A percentile compares a stretch with the other conserved stretches of the same genome.
phyloP scores from a whole-genome alignment of 2,329 filamentous ascomycete genomes.

The Cordyceps fumosorosea region DNA sequence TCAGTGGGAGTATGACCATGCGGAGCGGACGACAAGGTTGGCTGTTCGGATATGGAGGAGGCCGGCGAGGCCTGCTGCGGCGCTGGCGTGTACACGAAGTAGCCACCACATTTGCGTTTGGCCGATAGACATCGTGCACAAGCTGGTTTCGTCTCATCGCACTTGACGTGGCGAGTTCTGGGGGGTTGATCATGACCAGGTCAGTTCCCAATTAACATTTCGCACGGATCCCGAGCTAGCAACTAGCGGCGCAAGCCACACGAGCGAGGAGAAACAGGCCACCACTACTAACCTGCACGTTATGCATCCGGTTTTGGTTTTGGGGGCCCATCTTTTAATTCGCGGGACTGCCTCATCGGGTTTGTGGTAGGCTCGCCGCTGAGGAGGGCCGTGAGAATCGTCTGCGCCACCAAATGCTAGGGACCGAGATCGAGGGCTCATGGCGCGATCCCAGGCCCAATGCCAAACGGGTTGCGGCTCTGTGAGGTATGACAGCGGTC shows the following conservation, averaged over 20 bases:
- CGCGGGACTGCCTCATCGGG: conserved; percentile 5
- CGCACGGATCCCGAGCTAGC: too few relatives aligned
- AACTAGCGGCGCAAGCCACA: too few relatives aligned
- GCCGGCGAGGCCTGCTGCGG: neutral
- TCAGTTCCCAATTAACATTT: neutral
- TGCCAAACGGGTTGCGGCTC: neutral
- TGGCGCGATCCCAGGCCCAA: neutral
- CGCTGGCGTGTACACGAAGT: neutral
- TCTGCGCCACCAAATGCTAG: neutral
- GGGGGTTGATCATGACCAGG: neutral
- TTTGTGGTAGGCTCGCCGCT: conserved; percentile 3
- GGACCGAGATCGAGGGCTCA: neutral
- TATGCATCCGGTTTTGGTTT: conserved; percentile 4
- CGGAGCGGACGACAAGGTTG: neutral
- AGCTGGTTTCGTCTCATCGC: conserved; percentile 8
- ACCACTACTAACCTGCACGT: conserved; percentile 2
- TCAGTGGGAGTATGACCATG: neutral
- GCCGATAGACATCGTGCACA: conserved; percentile 1
- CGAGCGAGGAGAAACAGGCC: too few relatives aligned
- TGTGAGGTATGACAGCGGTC: conserved; percentile 3
- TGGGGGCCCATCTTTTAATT: conserved; percentile 10
- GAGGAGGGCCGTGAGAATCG: conserved; percentile 2
- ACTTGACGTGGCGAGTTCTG: conserved; percentile 6
- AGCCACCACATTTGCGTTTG: conserved; percentile 6
- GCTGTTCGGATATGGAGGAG: neutral